A percentile compares a stretch with the other conserved stretches of the same genome.
phyloP scores from a whole-genome alignment of 768 basidiomycete genomes.

The Tremella mesenterica region DNA sequence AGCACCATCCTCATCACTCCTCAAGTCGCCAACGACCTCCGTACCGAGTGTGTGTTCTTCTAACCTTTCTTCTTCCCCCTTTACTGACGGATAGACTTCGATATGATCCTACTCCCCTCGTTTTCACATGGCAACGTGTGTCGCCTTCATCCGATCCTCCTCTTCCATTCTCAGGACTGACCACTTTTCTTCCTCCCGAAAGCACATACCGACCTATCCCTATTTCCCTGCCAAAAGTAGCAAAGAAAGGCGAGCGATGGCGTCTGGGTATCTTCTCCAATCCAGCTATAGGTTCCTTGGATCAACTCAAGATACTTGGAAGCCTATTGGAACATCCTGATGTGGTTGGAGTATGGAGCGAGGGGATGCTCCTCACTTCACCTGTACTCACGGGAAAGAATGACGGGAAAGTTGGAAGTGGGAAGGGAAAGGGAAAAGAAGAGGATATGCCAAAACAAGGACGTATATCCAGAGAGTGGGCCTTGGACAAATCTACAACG shows the following conservation, averaged over 20 bases:
- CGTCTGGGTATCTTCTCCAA: slow-evolving; percentile 52
- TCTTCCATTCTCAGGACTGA: slow-evolving; percentile 52
- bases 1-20: slow-evolving; percentile 57
- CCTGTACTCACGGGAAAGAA: slow-evolving; percentile 31
- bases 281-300: background rate
- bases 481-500: slow-evolving; percentile 3
- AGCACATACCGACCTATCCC: slow-evolving; percentile 68
- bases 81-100: slow-evolving; percentile 43
- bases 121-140: slow-evolving; percentile 56
- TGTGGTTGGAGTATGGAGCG: slow-evolving; percentile 36
- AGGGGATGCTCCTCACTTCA: slow-evolving; percentile 15
- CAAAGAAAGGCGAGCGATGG: slow-evolving; percentile 56
- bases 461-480: slow-evolving; percentile 24
- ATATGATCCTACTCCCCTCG: slow-evolving; percentile 55
- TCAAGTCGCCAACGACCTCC: slow-evolving; percentile 80
- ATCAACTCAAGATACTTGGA: background rate
- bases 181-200: slow-evolving; percentile 56
- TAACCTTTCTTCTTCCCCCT: background rate
- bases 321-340: background rate
- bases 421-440: slow-evolving; percentile 22
- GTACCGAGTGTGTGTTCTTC: slow-evolving; percentile 56
- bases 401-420: slow-evolving; percentile 2
- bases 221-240: slow-evolving; percentile 56
- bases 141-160: background rate
- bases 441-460: slow-evolving; percentile 26